These are phyloP conservation scores for Flagelloscypha sp. DNA, from an alignment of 768 basidiomycete species.

Conservation along the genomic window DNA sequence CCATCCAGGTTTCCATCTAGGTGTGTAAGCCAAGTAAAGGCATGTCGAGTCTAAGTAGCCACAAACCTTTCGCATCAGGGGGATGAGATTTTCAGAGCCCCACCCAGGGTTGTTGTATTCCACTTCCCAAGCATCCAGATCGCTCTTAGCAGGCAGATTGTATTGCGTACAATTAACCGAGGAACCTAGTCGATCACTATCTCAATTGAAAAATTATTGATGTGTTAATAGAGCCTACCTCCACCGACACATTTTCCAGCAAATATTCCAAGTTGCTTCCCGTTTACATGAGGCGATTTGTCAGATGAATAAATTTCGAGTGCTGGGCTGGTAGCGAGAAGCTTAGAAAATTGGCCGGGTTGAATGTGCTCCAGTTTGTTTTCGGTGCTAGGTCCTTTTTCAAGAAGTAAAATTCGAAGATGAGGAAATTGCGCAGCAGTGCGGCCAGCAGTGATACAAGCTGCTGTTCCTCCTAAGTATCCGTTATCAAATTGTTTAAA, in stretches of 20 bases:
- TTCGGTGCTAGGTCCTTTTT: conserved; percentile 16
- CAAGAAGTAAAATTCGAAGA: conserved; percentile 23
- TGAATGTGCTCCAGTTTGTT: conserved; percentile 14
- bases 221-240: conserved; percentile 9
- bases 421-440: conserved; percentile 16
- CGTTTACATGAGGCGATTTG: conserved; percentile 10
- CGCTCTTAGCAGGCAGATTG: conserved; percentile 10
- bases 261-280: conserved; percentile 9
- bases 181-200: neutral
- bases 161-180: conserved; percentile 9
- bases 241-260: conserved; percentile 19
- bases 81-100: conserved; percentile 18
- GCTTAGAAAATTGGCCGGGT: conserved; percentile 12
- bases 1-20: conserved; percentile 17
- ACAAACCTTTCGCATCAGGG: conserved; percentile 17
- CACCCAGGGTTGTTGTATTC: conserved; percentile 15
- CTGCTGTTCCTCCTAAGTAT: conserved; percentile 24
- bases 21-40: neutral
- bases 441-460: conserved; percentile 20
- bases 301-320: conserved; percentile 8
- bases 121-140: conserved; percentile 21
- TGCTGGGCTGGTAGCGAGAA: conserved; percentile 14
- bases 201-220: neutral
- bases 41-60: neutral
- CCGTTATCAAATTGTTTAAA: neutral